Evolutionary conservation across 1,284 basidiomycete species (phyloP), one percentile per base, ranked within the genome.

Genomic region (Ceratobasidium sp.): DNA sequence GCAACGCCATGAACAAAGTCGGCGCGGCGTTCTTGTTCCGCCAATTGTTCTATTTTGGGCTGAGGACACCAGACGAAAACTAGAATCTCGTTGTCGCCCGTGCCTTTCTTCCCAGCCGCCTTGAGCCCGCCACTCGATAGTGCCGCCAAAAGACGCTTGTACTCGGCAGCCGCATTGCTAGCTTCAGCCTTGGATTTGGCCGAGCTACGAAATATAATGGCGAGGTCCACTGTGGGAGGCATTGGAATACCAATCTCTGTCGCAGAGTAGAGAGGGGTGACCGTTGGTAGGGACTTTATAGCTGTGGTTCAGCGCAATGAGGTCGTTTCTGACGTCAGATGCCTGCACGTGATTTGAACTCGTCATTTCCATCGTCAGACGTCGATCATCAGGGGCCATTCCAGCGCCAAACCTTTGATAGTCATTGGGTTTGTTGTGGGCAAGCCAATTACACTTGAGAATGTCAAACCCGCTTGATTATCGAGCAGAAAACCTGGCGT

Each of bases 51-150:
- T 10, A 96, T 79, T 68, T 88, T 84, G 43, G 80, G 80, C 47
- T 85, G 81, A 0, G 88, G 86, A 70, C 90, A 92, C n/a, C 83
- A 83, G 15, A 97, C 85, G 71, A 97, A 87, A 2, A 97, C 81
- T 57, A 96, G 83, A 2, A 96, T 77, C 74, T 96, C 90, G 4
- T 91, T 90, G 62, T 90, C 82, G 12, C 84, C 83, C 74, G 89
- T 88, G 13, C 91, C 92, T 22, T 88, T 81, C 72, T 90, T 84
- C 8, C 90, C 90, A 0, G 88, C 87, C 0, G 87, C 90, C 53
- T 83, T 83, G 56, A 94, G 78, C 0, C 89, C 89, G 0, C 85
- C 86, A 25, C 81, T 79, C 22, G 80, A 83, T 10, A 94, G 82
- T 0, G 82, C 83, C 12, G 85, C 79, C n/a, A 91, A 79, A 35